Evolutionary conservation across 768 basidiomycete species (phyloP), one percentile per base, ranked within the genome.

Genomic region (Termitomyces sp.): DNA sequence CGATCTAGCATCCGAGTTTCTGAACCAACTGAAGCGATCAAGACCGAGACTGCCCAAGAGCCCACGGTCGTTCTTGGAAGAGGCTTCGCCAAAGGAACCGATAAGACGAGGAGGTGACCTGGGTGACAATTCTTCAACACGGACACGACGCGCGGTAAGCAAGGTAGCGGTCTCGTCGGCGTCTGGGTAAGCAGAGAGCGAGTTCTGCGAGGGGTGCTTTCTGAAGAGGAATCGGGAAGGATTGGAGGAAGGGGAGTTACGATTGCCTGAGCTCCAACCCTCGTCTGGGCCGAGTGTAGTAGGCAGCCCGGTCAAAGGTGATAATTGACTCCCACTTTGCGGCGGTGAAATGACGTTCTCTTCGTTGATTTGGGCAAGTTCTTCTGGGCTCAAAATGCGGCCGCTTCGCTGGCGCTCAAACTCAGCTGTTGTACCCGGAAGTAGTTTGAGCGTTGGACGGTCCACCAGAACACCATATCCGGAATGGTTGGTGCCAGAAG

Each of bases 11-110:
- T 66, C 69, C 18, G 56, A 54, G 53, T 63, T 75, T 58, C 70
- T 77, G 66, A 89, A 85, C 85, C 86, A 88, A 59, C 83, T 85
- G 56, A 76, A 57, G 33, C 84, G 74, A 13, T 75, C 70, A 4
- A 85, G 67, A 1, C 83, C 80, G 2, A 84, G 68, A 39, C 72
- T 69, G 25, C 63, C 64, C 51, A 73, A 59, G 53, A 75, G 61
- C 0, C 70, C 66, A 13, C 52, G 54, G 20, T 36, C 53, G 18
- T 51, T 55, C 16, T 47, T 60, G 13, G 59, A 53, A 46, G 57
- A 59, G 35, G 54, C 42, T 31, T 43, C 55, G 7, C 42, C 53
- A 15, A 60, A 53, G 53, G 63, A 53, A 23, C 36, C 43, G 16
- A 49, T 42, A 22, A 60, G 57, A 32, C 54, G 62, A 5, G 66